These are phyloP conservation scores for Blepharisma japonicum DNA, from an alignment of 73 alveolate genomes.

Conservation along the genomic window DNA sequence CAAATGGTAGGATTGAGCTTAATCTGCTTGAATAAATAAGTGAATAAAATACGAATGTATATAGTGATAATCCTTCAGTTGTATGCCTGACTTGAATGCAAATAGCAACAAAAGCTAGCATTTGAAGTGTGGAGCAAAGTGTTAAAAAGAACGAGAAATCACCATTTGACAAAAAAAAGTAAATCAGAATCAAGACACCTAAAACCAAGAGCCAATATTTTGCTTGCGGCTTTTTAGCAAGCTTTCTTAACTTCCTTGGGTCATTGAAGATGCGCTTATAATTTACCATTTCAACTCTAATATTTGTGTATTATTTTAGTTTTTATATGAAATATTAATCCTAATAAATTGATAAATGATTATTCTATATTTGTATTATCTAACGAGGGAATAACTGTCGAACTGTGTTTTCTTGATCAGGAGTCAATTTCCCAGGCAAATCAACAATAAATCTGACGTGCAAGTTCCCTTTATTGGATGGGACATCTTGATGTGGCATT, in stretches of 20 bases:
- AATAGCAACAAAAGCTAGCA: not conserved
- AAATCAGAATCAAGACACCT: not conserved
- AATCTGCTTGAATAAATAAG: not conserved
- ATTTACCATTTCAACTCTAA: too few relatives aligned
- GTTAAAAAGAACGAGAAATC: conserved; percentile 23
- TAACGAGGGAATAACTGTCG: conserved; percentile 55
- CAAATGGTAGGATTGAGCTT: not conserved
- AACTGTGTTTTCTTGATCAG: conserved; percentile 68
- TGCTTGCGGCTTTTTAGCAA: not conserved
- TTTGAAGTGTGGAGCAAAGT: not conserved
- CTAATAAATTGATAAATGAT: too few relatives aligned
- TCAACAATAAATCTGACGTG: conserved; percentile 77
- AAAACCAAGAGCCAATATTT: conserved; percentile 17
- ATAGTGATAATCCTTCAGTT: not conserved
- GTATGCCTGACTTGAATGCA: not conserved
- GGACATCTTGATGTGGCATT: conserved; percentile 89
- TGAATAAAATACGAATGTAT: not conserved
- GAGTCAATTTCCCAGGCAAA: conserved; percentile 74
- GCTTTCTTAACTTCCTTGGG: not conserved
- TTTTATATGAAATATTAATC: too few relatives aligned
- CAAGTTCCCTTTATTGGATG: conserved; percentile 89
- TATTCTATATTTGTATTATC: not conserved
- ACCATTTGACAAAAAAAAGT: not conserved
- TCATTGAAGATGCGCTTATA: too few relatives aligned
- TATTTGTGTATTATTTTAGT: too few relatives aligned